Conservation (phyloP, 495 filamentous ascomycete genomes). For the Penicillium mononematosum region DNA sequence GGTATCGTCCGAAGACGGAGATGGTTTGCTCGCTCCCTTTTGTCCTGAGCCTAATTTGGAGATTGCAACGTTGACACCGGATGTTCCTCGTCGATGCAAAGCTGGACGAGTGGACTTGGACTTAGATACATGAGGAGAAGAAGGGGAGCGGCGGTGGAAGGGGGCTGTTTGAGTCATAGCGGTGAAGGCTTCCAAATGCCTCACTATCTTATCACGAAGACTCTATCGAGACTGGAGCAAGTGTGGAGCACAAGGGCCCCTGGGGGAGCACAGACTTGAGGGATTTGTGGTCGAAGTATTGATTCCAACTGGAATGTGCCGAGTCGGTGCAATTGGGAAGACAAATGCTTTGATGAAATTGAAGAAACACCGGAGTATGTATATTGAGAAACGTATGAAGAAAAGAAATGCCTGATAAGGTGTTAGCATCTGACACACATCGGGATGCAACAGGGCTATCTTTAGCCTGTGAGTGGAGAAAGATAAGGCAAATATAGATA, state of each 20-base stretch:
- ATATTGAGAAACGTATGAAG: conserved; percentile 1
- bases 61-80: conserved; percentile 34
- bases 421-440: conserved; percentile 1
- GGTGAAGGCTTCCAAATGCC: conserved; percentile 42
- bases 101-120: conserved; percentile 33
- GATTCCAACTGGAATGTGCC: conserved; percentile 2
- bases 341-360: background rate
- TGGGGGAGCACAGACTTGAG: conserved; percentile 32
- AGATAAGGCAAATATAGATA: conserved; percentile 21
- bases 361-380: conserved; percentile 9
- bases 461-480: conserved; percentile 27
- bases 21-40: conserved; percentile 16
- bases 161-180: conserved; percentile 44
- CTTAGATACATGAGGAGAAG: conserved; percentile 38
- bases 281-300: conserved; percentile 24
- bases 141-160: conserved; percentile 39
- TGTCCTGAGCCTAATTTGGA: conserved; percentile 43
- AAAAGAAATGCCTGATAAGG: conserved; percentile 18
- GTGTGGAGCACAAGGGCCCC: conserved; percentile 36
- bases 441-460: conserved; percentile 20
- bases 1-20: conserved; percentile 41
- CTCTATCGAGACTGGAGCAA: background rate
- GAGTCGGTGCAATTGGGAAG: conserved; percentile 9
- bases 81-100: conserved; percentile 40
- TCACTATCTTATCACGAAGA: conserved; percentile 35